phyloP scores from a whole-genome alignment of 2,329 filamentous ascomycete genomes.

The Ambrosiella beaveri region DNA sequence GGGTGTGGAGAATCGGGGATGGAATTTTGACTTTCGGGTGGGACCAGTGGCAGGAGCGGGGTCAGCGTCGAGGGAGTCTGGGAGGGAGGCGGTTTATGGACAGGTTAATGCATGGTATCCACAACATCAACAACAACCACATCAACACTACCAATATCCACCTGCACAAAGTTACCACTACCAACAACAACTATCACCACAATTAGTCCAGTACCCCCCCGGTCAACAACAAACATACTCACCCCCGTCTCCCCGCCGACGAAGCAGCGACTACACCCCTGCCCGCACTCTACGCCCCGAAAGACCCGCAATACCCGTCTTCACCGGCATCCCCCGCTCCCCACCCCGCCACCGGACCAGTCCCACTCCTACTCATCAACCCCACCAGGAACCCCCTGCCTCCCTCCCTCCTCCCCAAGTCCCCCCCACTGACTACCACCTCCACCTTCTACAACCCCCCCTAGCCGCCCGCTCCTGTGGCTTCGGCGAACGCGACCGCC shows the following conservation, averaged over 20 bases:
- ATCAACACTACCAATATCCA: too few relatives aligned
- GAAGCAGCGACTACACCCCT: not conserved
- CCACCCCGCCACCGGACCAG: not conserved
- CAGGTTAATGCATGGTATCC: too few relatives aligned
- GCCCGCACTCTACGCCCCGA: not conserved
- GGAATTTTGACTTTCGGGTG: too few relatives aligned
- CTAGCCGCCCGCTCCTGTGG: slow-evolving; percentile 63
- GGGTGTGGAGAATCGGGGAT: too few relatives aligned
- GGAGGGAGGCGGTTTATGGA: too few relatives aligned
- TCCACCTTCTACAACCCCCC: slow-evolving; percentile 60
- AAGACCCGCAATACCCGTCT: not conserved
- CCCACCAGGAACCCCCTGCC: not conserved
- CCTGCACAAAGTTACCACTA: too few relatives aligned
- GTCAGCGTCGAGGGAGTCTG: too few relatives aligned
- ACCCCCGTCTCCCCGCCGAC: not conserved
- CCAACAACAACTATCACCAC: not conserved
- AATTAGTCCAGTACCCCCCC: not conserved
- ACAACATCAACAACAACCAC: too few relatives aligned
- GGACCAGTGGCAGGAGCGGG: too few relatives aligned
- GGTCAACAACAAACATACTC: not conserved
- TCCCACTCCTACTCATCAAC: not conserved
- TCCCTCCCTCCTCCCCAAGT: not conserved
- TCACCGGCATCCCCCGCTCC: not conserved
- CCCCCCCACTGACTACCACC: slow-evolving; percentile 21
- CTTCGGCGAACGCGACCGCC: slow-evolving; percentile 64